Evolutionary conservation across 2,329 filamentous ascomycete genomes (phyloP).

Genomic region (Diaporthe citriasiana): DNA sequence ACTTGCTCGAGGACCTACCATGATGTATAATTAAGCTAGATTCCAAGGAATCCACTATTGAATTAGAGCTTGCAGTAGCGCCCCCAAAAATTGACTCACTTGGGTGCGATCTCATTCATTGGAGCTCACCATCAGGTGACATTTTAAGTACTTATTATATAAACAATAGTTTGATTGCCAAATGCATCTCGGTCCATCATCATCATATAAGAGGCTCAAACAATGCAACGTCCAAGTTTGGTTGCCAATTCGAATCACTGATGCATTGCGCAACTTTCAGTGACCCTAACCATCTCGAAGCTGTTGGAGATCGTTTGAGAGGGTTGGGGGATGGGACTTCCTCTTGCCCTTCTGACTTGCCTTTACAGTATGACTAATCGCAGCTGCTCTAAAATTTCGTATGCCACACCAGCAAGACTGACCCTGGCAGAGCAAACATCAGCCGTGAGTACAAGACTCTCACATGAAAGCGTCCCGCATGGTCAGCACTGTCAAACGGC

Average conservation of each 20-base stretch:
- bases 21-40: neutral
- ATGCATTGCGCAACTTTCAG: too few relatives aligned
- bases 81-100: neutral
- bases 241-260: too few relatives aligned
- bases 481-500: neutral
- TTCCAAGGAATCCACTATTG: neutral
- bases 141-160: too few relatives aligned
- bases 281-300: too few relatives aligned
- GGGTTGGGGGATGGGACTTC: neutral
- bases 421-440: neutral
- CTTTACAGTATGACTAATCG: slow-evolving; percentile 30
- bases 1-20: too few relatives aligned
- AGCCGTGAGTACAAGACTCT: neutral
- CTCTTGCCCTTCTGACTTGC: neutral
- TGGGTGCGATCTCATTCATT: neutral
- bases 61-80: neutral
- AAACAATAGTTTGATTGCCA: too few relatives aligned
- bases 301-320: neutral
- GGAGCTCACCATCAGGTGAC: too few relatives aligned
- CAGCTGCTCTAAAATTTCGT: slow-evolving; percentile 27
- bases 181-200: too few relatives aligned
- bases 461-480: too few relatives aligned
- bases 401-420: neutral
- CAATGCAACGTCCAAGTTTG: too few relatives aligned
- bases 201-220: too few relatives aligned